phyloP scores from a whole-genome alignment of 208 protist species.

The Crithidia fasciculata region DNA sequence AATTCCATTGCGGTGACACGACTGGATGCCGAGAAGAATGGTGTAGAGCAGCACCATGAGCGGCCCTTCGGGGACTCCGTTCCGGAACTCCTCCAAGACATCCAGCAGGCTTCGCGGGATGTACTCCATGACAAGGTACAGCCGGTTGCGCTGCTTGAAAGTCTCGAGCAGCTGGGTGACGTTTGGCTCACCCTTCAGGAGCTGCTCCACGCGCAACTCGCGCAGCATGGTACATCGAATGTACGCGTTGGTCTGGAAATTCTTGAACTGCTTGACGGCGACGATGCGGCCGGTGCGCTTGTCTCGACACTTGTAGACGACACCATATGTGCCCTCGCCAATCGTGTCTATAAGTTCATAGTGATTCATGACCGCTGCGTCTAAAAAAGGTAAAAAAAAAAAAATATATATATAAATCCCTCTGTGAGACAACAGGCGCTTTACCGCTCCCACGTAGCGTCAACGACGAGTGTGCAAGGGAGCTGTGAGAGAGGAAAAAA shows the following conservation, averaged over 20 bases:
- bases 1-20: conserved; percentile 91
- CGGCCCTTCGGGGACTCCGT: conserved; percentile 57
- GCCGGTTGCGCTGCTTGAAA: conserved; percentile 82
- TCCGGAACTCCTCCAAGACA: conserved; percentile 65
- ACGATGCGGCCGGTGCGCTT: conserved; percentile 81
- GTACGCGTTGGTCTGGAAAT: conserved; percentile 86
- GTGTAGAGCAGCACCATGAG: conserved; percentile 87
- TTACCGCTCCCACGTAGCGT: too few relatives aligned
- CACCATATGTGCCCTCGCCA: conserved; percentile 95
- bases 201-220: conserved; percentile 91
- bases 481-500: too few relatives aligned
- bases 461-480: too few relatives aligned
- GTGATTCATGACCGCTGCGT: conserved; percentile 52
- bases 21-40: conserved; percentile 86
- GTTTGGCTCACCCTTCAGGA: conserved; percentile 88
- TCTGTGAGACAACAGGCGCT: too few relatives aligned
- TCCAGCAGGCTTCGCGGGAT: conserved; percentile 90
- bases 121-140: conserved; percentile 97
- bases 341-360: conserved; percentile 80
- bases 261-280: conserved; percentile 96
- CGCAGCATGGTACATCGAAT: conserved; percentile 90
- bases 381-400: conserved; percentile 16
- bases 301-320: conserved; percentile 92
- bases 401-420: not conserved
- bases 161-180: conserved; percentile 91